Conservation (phyloP, 1,139 yeast species). For the Suhomyces anneliseae region DNA sequence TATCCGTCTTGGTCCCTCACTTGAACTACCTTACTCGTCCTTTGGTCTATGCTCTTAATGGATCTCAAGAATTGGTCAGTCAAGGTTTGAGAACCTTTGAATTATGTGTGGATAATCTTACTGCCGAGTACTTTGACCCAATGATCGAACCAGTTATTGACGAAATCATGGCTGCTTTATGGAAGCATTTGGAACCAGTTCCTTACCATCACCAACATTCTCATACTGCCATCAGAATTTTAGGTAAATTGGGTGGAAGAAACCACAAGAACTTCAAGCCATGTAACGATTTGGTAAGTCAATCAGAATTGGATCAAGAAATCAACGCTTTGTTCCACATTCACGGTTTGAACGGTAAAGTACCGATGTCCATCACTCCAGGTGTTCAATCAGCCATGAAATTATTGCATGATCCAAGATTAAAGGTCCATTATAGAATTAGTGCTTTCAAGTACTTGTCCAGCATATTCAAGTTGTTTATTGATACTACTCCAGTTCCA, state of each 20-base stretch:
- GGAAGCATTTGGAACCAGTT: slow-evolving; percentile 87
- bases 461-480: slow-evolving; percentile 64
- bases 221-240: slow-evolving; percentile 87
- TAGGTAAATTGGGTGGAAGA: slow-evolving; percentile 96
- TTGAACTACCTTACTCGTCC: slow-evolving; percentile 87
- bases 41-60: slow-evolving; percentile 84
- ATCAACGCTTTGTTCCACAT: slow-evolving; percentile 67
- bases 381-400: slow-evolving; percentile 76
- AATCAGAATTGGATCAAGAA: slow-evolving; percentile 64
- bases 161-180: slow-evolving; percentile 88
- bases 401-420: slow-evolving; percentile 64
- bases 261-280: slow-evolving; percentile 83
- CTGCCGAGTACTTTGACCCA: slow-evolving; percentile 96
- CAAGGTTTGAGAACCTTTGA: slow-evolving; percentile 95
- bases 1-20: slow-evolving; percentile 92
- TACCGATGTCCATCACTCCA: slow-evolving; percentile 77
- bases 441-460: slow-evolving; percentile 77
- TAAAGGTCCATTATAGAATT: slow-evolving; percentile 64
- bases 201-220: slow-evolving; percentile 94
- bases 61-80: slow-evolving; percentile 85
- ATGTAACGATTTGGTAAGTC: slow-evolving; percentile 60
- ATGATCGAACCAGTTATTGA: slow-evolving; percentile 93
- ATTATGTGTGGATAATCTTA: slow-evolving; percentile 92
- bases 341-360: slow-evolving; percentile 61
- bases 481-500: slow-evolving; percentile 67